phyloP scores from a whole-genome alignment of 352 stramenopile genomes.

The Phytopythium sindhum region DNA sequence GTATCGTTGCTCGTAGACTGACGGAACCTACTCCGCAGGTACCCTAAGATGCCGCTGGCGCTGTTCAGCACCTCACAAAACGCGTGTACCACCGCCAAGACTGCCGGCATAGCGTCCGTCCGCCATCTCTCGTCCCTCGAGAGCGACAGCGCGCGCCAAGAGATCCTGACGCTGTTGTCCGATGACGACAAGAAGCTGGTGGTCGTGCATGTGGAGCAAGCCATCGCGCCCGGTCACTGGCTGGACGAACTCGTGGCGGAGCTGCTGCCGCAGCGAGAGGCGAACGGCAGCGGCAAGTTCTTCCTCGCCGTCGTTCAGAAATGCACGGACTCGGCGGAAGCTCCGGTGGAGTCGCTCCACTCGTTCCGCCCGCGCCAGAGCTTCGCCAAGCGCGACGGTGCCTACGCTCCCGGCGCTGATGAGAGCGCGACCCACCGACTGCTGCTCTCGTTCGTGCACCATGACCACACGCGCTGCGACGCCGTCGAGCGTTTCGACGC shows the following conservation, averaged over 20 bases:
- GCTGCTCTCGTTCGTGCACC: constrained; percentile 50
- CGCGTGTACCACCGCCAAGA: constrained; percentile 26
- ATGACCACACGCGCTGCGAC: constrained; percentile 68
- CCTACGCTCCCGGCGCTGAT: constrained; percentile 23
- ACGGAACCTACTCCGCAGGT: constrained; percentile 20
- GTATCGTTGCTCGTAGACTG: constrained; percentile 6
- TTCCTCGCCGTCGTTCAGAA: constrained; percentile 52
- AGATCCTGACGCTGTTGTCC: constrained; percentile 28
- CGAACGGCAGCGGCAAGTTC: constrained; percentile 25
- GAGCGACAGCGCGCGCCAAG: constrained; percentile 5
- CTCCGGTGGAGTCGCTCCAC: constrained; percentile 22
- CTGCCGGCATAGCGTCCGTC: constrained; percentile 31
- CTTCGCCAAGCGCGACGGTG: constrained; percentile 52
- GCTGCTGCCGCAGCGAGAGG: constrained; percentile 24
- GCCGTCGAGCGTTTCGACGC: constrained; percentile 42
- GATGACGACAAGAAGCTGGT: constrained; percentile 28
- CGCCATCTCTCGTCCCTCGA: constrained; percentile 11
- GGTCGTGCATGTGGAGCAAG: constrained; percentile 43
- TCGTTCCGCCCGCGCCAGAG: constrained; percentile 64
- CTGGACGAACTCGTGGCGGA: constrained; percentile 37
- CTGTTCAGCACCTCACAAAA: constrained; percentile 49
- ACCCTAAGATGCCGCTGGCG: constrained; percentile 52
- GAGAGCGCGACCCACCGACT: constrained; percentile 24
- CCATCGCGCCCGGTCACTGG: constrained; percentile 29
- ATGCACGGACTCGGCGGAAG: neutral